phyloP scores from a whole-genome alignment of 225 moss, liverwort and hornwort genomes.

The Takakia lepidozioides region DNA sequence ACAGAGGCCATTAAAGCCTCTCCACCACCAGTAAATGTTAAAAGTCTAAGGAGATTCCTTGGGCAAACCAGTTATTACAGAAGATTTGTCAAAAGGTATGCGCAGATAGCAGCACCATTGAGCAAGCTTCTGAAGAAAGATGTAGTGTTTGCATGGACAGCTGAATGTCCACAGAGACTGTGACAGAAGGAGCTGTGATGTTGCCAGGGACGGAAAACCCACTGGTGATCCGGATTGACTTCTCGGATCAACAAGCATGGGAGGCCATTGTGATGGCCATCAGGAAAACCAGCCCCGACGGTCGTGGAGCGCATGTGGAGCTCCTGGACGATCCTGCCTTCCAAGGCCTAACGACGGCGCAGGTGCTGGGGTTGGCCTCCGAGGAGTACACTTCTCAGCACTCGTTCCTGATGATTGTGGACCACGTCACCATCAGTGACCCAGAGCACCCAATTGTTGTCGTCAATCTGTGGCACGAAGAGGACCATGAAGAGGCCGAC shows the following conservation, averaged over 20 bases:
- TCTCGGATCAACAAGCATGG: constrained; percentile 1
- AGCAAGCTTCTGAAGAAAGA: too few relatives aligned
- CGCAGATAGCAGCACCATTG: too few relatives aligned
- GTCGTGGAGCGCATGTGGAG: not conserved
- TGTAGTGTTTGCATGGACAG: too few relatives aligned
- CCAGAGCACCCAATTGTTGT: constrained; percentile 1
- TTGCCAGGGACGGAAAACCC: not conserved
- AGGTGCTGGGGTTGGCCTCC: not conserved
- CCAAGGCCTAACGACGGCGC: not conserved
- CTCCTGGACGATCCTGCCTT: not conserved
- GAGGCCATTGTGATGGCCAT: not conserved
- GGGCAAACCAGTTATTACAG: too few relatives aligned
- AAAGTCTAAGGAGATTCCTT: too few relatives aligned
- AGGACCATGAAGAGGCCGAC: too few relatives aligned
- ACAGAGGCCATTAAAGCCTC: too few relatives aligned
- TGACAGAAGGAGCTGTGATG: too few relatives aligned
- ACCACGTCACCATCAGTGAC: not conserved
- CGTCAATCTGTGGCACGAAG: constrained; percentile 1
- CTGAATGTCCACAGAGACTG: too few relatives aligned
- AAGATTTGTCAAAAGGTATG: too few relatives aligned
- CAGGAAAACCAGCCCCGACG: not conserved
- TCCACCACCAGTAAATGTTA: too few relatives aligned
- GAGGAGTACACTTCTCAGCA: not conserved
- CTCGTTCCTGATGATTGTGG: not conserved
- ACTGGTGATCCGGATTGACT: not conserved